phyloP scores from a whole-genome alignment of 441 rosid species.

The Syzygium syzygioides region DNA sequence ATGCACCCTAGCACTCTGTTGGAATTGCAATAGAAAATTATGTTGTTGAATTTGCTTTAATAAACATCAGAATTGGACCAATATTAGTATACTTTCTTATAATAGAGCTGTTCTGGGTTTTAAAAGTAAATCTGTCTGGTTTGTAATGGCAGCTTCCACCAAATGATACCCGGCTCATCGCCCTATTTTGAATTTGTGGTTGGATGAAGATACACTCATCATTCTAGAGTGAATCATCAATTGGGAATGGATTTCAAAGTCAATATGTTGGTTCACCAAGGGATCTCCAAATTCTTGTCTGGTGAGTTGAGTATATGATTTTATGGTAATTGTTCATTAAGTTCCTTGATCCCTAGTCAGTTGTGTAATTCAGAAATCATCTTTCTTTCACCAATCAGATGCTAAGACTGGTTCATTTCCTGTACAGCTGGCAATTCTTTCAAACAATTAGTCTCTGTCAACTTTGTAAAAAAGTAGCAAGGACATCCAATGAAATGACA shows the following conservation, averaged over 20 bases:
- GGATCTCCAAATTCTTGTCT: neutral
- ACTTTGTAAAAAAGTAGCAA: neutral
- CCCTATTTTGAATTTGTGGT: neutral
- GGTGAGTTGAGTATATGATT: neutral
- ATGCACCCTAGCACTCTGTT: neutral
- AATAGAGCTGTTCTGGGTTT: neutral
- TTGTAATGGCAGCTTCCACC: neutral
- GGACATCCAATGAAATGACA: neutral
- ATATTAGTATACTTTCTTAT: neutral
- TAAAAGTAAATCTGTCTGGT: neutral
- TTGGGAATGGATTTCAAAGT: neutral
- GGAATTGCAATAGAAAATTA: neutral
- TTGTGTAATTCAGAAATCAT: neutral
- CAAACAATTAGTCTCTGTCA: neutral
- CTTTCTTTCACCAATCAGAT: neutral
- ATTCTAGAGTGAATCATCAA: neutral
- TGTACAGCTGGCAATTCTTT: neutral
- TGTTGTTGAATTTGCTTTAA: neutral
- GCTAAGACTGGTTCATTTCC: neutral
- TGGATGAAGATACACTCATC: neutral
- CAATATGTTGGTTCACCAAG: neutral
- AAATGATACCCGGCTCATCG: neutral
- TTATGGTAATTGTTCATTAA: neutral
- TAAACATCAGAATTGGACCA: neutral
- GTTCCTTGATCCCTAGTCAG: neutral